Conservation (phyloP, 768 basidiomycete species). For the Phanerodontia chrysosporium region DNA sequence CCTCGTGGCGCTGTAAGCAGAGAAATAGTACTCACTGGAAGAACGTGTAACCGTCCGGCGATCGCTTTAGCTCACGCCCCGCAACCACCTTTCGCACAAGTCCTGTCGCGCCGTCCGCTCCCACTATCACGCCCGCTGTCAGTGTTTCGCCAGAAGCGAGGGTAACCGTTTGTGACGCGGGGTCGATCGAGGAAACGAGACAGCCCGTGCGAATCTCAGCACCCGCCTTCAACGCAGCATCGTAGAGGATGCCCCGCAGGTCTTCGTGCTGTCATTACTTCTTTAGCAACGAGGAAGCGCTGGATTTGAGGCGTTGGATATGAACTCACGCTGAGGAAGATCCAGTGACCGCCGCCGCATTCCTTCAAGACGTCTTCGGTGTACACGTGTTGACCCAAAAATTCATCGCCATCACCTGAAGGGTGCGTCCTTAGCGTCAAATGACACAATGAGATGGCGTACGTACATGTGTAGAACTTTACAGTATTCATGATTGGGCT, state of each 20-base stretch:
- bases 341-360: conserved; percentile 41
- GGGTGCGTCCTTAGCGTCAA: background rate
- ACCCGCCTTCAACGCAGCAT: conserved; percentile 24
- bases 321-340: conserved; percentile 41
- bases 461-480: conserved; percentile 23
- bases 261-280: conserved; percentile 29
- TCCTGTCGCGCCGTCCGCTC: conserved; percentile 32
- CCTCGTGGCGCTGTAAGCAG: too few species aligned
- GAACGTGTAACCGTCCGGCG: conserved; percentile 18
- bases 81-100: conserved; percentile 16
- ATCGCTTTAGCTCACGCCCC: conserved; percentile 7
- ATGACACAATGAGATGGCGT: background rate
- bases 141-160: conserved; percentile 28
- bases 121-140: conserved; percentile 30
- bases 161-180: conserved; percentile 18
- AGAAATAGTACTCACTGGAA: conserved; percentile 30
- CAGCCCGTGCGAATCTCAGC: conserved; percentile 24
- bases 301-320: too few species aligned
- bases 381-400: conserved; percentile 43
- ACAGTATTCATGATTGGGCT: conserved; percentile 15
- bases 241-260: conserved; percentile 28
- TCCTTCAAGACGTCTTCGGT: conserved; percentile 44
- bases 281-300: too few species aligned
- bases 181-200: conserved; percentile 24
- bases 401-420: conserved; percentile 39